Evolutionary conservation across 805 yeast genomes (phyloP).

Genomic region (Metschnikowia cubensis): DNA sequence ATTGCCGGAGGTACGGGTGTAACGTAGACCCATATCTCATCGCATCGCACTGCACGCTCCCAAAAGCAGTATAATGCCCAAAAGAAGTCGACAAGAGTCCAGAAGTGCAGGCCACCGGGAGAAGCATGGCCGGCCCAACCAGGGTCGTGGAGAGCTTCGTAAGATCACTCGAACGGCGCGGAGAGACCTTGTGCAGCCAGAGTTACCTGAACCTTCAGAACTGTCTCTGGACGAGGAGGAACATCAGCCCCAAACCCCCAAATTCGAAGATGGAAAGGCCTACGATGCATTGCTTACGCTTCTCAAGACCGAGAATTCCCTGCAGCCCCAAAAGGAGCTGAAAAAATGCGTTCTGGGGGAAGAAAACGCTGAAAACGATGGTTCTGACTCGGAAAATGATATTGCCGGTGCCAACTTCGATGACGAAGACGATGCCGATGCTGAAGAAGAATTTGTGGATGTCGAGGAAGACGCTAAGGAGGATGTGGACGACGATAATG

Average conservation of each 20-base stretch:
- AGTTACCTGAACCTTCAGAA: constrained; percentile 16
- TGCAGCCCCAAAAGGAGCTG: constrained; percentile 11
- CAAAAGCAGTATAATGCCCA: neutral
- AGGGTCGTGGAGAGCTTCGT: constrained; percentile 62
- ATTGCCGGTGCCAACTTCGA: constrained; percentile 31
- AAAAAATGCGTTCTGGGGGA: constrained; percentile 10
- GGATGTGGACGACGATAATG: constrained; percentile 14
- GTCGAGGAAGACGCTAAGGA: constrained; percentile 5
- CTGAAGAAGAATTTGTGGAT: constrained; percentile 10
- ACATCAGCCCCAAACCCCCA: constrained; percentile 18
- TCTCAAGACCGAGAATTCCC: constrained; percentile 43
- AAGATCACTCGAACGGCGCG: constrained; percentile 53
- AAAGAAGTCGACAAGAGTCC: neutral
- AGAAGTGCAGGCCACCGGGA: neutral
- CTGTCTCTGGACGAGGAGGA: constrained; percentile 11
- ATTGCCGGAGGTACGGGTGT: neutral
- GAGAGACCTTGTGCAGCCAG: constrained; percentile 23
- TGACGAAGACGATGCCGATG: constrained; percentile 12
- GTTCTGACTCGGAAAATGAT: constrained; percentile 10
- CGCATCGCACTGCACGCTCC: constrained; percentile 6
- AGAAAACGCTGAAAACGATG: constrained; percentile 6
- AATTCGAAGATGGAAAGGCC: constrained; percentile 38
- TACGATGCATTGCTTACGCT: constrained; percentile 67
- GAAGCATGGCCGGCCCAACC: constrained; percentile 23
- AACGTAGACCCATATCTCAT: neutral